phyloP scores from a whole-genome alignment of 495 filamentous ascomycete genomes.

The Penicillium manginii region DNA sequence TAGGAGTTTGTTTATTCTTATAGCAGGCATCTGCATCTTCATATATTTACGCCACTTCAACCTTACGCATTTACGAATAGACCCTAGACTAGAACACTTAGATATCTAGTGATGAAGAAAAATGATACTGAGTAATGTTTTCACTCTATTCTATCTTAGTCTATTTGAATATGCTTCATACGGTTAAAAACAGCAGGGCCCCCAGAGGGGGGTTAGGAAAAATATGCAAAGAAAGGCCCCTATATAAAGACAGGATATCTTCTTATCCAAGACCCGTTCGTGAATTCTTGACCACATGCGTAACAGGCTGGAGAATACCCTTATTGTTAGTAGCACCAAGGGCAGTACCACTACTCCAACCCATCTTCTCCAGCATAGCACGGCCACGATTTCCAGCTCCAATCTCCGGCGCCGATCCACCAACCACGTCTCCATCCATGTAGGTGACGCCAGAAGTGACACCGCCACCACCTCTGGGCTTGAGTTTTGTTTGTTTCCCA shows the following conservation, averaged over 20 bases:
- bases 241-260: neutral
- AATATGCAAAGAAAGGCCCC: no score
- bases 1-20: neutral
- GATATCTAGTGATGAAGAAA: no score
- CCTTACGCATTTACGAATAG: neutral
- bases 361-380: slow-evolving; percentile 96
- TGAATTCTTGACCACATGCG: slow-evolving; percentile 83
- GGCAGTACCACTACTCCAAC: slow-evolving; percentile 86
- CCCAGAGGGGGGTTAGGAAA: no score
- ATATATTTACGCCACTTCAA: neutral
- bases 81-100: no score
- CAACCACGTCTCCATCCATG: slow-evolving; percentile 88
- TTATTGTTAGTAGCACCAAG: slow-evolving; percentile 84
- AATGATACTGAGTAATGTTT: no score
- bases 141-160: no score
- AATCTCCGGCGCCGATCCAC: slow-evolving; percentile 80
- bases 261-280: slow-evolving; percentile 79
- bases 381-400: slow-evolving; percentile 82
- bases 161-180: no score
- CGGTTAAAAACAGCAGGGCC: no score
- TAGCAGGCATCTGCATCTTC: no score
- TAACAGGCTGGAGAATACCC: slow-evolving; percentile 83
- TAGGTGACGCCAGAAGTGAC: slow-evolving; percentile 56
- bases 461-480: slow-evolving; percentile 39
- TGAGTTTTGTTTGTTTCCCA: slow-evolving; percentile 29